Conservation (phyloP, 2,329 filamentous ascomycete genomes). For the Fusarium marasasianum region DNA sequence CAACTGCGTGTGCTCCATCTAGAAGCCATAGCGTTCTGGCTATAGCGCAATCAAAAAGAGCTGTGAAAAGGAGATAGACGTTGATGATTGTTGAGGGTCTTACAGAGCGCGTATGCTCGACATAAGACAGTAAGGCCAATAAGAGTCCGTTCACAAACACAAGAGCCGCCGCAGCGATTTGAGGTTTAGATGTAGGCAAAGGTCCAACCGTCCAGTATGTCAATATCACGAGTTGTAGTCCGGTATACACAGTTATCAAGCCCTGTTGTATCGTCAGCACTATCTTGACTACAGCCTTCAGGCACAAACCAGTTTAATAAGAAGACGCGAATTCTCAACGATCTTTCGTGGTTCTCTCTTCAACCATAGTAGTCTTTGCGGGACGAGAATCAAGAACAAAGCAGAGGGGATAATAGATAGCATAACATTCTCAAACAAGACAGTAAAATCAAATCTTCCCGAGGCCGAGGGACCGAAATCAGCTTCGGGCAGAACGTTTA, state of each 20-base stretch:
- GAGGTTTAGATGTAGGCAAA: neutral
- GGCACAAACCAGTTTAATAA: conserved; percentile 3
- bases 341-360: neutral
- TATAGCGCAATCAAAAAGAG: conserved; percentile 4
- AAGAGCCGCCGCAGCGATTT: conserved; percentile 9
- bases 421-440: conserved; percentile 9
- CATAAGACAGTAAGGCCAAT: conserved; percentile 5
- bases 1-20: neutral
- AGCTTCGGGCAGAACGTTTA: neutral
- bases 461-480: conserved; percentile 7
- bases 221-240: neutral
- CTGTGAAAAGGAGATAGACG: conserved; percentile 14
- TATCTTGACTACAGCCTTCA: neutral
- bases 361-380: conserved; percentile 2
- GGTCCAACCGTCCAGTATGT: conserved; percentile 7
- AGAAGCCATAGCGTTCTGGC: conserved; percentile 5
- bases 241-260: conserved; percentile 1
- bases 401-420: conserved; percentile 13
- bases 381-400: conserved; percentile 6
- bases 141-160: conserved; percentile 16
- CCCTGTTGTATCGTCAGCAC: neutral
- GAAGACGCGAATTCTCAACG: conserved; percentile 1
- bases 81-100: conserved; percentile 21
- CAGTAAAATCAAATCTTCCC: conserved; percentile 17
- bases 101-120: conserved; percentile 18